Percentiles rank a stretch among this genome's conserved stretches.
These are phyloP conservation scores for Aphanocladium album DNA, from an alignment of 2,329 filamentous ascomycete species.

Conservation along the genomic window DNA sequence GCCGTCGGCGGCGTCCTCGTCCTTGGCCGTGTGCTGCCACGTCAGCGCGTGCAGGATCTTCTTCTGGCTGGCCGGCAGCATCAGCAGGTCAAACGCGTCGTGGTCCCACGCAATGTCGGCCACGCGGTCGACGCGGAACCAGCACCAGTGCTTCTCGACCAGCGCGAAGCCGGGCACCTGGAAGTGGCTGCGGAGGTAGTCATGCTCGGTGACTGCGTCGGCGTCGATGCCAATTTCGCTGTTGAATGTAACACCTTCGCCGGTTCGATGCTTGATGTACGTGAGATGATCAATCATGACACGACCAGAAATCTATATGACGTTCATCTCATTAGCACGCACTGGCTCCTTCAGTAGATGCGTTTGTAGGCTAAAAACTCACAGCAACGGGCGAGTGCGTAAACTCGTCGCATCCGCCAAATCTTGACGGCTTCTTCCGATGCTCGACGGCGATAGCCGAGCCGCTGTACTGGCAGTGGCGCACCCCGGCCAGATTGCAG, in stretches of 20 bases:
- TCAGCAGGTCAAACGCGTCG: slow-evolving; percentile 5
- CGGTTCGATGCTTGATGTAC: background rate
- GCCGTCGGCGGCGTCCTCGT: background rate
- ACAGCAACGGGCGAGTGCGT: background rate
- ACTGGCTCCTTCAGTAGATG: no score
- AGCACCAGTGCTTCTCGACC: slow-evolving; percentile 1
- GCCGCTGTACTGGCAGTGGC: background rate
- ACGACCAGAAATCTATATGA: background rate
- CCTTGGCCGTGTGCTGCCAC: background rate
- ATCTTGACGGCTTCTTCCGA: background rate
- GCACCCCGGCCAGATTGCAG: background rate
- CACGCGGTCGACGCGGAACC: slow-evolving; percentile 1
- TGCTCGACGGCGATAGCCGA: background rate
- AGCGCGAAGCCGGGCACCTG: slow-evolving; percentile 1
- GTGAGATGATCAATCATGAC: background rate
- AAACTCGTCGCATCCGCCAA: background rate
- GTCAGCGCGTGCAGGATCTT: background rate
- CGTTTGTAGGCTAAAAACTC: no score
- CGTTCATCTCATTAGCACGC: background rate
- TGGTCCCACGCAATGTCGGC: background rate
- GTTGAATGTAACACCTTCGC: background rate
- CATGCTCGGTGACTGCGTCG: background rate
- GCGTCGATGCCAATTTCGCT: background rate
- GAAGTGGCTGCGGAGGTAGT: background rate
- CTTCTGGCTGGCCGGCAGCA: background rate